A percentile compares a stretch with the other conserved stretches of the same genome.
These are phyloP conservation scores for Rhodosporidiobolus odoratus DNA, from an alignment of 768 basidiomycete genomes.

Conservation along the genomic window DNA sequence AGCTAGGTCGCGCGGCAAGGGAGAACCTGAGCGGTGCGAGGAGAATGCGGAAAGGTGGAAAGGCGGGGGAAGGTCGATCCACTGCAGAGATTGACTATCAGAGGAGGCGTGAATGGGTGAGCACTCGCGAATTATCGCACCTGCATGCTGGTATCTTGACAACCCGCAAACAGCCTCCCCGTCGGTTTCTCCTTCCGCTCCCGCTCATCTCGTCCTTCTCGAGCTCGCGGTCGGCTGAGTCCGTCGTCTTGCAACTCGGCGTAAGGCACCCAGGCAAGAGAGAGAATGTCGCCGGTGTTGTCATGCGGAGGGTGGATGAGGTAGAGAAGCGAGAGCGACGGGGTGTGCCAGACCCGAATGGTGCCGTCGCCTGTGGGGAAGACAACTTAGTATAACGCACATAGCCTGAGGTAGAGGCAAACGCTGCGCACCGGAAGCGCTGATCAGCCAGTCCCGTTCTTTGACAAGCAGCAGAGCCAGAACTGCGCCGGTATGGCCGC, in stretches of 20 bases:
- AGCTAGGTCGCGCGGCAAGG: constrained; percentile 17
- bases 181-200: neutral
- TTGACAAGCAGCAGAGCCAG: constrained; percentile 46
- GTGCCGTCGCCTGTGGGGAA: constrained; percentile 44
- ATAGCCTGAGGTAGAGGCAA: too few relatives aligned
- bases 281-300: constrained; percentile 49
- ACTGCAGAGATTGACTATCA: constrained; percentile 2
- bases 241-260: neutral
- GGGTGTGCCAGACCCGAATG: constrained; percentile 47
- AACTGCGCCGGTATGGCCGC: constrained; percentile 47
- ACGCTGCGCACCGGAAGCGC: constrained; percentile 44
- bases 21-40: constrained; percentile 7
- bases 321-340: constrained; percentile 45
- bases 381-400: neutral
- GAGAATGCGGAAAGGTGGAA: constrained; percentile 20
- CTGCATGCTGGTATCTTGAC: constrained; percentile 35
- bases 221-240: neutral
- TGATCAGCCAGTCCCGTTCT: constrained; percentile 48
- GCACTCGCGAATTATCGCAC: neutral
- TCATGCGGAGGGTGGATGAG: constrained; percentile 48
- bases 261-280: constrained; percentile 44
- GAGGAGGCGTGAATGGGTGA: neutral
- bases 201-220: neutral
- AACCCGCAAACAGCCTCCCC: constrained; percentile 26
- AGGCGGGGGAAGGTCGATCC: constrained; percentile 34